A percentile compares a stretch with the other conserved stretches of the same genome.
These are phyloP conservation scores for Chalciporus pseudorubinellus DNA, from an alignment of 768 basidiomycete species.

Conservation along the genomic window DNA sequence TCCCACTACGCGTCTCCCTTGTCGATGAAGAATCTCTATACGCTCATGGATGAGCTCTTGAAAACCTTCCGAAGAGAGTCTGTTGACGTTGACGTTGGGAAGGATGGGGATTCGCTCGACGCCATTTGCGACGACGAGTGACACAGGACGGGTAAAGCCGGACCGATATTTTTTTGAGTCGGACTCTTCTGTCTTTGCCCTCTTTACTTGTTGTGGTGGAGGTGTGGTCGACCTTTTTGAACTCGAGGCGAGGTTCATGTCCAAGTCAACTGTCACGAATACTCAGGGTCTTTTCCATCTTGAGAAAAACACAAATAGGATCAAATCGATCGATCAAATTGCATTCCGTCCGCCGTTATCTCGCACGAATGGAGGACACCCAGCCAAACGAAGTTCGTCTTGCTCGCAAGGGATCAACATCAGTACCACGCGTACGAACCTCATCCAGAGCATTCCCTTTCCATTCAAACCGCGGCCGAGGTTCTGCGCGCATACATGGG, in stretches of 20 bases:
- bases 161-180: slow-evolving; percentile 1
- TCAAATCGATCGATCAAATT: slow-evolving; percentile 10
- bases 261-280: not conserved
- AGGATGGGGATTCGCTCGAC: slow-evolving; percentile 28
- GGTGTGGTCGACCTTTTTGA: slow-evolving; percentile 16
- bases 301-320: slow-evolving; percentile 20
- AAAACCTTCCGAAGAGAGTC: slow-evolving; percentile 10
- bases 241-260: slow-evolving; percentile 14
- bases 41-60: slow-evolving; percentile 19
- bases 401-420: slow-evolving; percentile 31
- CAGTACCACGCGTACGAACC: slow-evolving; percentile 28
- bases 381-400: slow-evolving; percentile 41
- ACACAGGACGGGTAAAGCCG: slow-evolving; percentile 15
- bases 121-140: slow-evolving; percentile 20
- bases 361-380: slow-evolving; percentile 31
- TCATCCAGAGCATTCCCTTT: not conserved
- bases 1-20: slow-evolving; percentile 25
- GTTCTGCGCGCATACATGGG: not conserved
- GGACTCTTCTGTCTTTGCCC: slow-evolving; percentile 18
- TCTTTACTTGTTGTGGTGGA: slow-evolving; percentile 13
- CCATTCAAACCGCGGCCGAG: not conserved
- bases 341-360: not conserved
- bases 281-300: slow-evolving; percentile 1
- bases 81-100: slow-evolving; percentile 7
- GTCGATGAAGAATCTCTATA: slow-evolving; percentile 12